These are phyloP conservation scores for Fusarium neocosmosporiellum DNA, from an alignment of 2,329 filamentous ascomycete genomes.

Conservation along the genomic window DNA sequence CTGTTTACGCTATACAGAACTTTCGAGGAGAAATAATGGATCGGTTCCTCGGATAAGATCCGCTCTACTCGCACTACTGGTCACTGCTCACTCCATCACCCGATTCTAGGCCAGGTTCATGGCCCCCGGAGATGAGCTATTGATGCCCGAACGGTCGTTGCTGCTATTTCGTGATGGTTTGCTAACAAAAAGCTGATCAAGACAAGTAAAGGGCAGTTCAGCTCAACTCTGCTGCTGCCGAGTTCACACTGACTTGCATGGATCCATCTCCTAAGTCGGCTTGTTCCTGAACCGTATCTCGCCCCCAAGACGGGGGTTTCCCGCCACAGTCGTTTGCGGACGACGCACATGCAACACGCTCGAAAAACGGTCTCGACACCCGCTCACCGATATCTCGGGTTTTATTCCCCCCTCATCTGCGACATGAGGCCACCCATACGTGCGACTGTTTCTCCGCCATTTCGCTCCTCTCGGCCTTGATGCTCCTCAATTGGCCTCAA, in stretches of 20 bases:
- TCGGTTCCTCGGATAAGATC: background rate
- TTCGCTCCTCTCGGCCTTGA: background rate
- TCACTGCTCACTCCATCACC: background rate
- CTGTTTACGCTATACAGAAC: background rate
- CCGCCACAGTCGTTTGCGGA: background rate
- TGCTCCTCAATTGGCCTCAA: background rate
- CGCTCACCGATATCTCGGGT: constrained; percentile 17
- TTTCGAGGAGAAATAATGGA: background rate
- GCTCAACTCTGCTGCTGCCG: background rate
- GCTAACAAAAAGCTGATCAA: background rate
- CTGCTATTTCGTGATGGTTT: background rate
- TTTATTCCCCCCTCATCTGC: constrained; percentile 7
- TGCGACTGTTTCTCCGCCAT: constrained; percentile 1
- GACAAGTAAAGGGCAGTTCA: background rate
- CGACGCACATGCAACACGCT: constrained; percentile 11
- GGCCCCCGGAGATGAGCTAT: background rate
- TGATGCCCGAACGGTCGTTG: background rate
- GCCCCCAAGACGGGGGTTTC: background rate
- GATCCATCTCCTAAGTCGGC: constrained; percentile 2
- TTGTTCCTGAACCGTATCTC: background rate
- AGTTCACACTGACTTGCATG: constrained; percentile 14
- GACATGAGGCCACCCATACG: constrained; percentile 18
- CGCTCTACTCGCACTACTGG: constrained; percentile 4
- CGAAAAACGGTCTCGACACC: constrained; percentile 13
- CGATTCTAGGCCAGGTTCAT: background rate